These are phyloP conservation scores for Apiotrichum siamense DNA, from an alignment of 1,284 basidiomycete genomes.

Conservation along the genomic window DNA sequence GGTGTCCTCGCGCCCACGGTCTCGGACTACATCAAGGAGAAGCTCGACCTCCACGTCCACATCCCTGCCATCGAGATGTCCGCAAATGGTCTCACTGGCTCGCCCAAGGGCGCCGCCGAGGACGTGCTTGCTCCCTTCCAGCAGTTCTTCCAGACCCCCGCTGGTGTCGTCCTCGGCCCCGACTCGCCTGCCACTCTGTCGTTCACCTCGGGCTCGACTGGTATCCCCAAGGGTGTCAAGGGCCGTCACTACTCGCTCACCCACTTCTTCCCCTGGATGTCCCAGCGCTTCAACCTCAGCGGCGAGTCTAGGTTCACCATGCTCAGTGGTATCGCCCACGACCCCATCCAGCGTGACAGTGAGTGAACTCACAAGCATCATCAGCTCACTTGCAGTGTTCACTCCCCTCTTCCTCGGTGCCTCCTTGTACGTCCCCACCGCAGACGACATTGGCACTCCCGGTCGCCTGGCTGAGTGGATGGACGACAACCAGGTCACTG, in stretches of 20 bases:
- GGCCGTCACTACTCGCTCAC: constrained; percentile 94
- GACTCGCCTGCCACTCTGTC: constrained; percentile 92
- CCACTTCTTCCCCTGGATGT: constrained; percentile 99
- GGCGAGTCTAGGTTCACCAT: constrained; percentile 87
- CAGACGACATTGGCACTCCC: constrained; percentile 95
- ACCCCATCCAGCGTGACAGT: constrained; percentile 95
- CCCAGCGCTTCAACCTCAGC: constrained; percentile 71
- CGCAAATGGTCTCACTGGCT: constrained; percentile 64
- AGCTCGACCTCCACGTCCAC: constrained; percentile 84
- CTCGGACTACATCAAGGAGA: constrained; percentile 72
- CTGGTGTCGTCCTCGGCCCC: constrained; percentile 80
- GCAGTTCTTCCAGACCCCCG: constrained; percentile 46
- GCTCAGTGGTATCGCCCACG: constrained; percentile 98
- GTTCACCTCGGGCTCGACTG: constrained; percentile 96
- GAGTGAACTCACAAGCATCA: too few relatives aligned
- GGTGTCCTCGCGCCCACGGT: constrained; percentile 76
- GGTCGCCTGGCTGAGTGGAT: constrained; percentile 98
- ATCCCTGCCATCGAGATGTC: constrained; percentile 82
- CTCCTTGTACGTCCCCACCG: constrained; percentile 89
- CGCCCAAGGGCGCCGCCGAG: constrained; percentile 40
- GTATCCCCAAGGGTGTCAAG: constrained; percentile 95
- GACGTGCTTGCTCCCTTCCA: constrained; percentile 51
- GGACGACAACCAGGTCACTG: constrained; percentile 80
- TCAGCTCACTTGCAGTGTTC: too few relatives aligned
- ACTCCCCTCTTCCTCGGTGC: constrained; percentile 98